phyloP scores from a whole-genome alignment of 768 basidiomycete genomes.

The Mrakia frigida region DNA sequence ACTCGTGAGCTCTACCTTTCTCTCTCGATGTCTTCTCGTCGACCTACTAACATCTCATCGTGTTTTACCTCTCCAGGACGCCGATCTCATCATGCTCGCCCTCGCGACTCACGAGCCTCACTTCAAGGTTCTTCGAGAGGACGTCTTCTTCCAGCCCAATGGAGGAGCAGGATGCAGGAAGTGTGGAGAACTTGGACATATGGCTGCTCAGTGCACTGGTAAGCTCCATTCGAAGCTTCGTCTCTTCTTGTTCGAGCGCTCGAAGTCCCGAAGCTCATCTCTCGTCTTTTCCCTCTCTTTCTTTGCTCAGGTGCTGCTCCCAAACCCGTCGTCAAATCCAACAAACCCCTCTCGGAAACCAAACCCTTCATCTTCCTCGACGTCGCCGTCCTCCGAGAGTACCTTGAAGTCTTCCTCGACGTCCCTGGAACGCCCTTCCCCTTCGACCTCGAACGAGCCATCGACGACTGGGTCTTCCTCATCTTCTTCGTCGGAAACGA shows the following conservation, averaged over 20 bases:
- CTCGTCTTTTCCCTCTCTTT: neutral
- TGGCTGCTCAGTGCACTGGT: constrained; percentile 89
- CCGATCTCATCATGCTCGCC: constrained; percentile 97
- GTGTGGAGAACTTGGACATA: constrained; percentile 92
- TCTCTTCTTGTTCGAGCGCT: neutral
- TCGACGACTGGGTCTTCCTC: constrained; percentile 99
- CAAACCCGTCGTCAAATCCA: constrained; percentile 13
- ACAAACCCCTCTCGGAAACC: constrained; percentile 55
- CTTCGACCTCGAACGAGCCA: constrained; percentile 90
- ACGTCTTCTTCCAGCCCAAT: constrained; percentile 80
- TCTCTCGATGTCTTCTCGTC: neutral
- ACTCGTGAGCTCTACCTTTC: constrained; percentile 51
- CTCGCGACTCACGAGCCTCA: constrained; percentile 98
- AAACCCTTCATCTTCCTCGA: constrained; percentile 99
- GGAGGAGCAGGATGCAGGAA: constrained; percentile 64
- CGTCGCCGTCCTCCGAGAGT: constrained; percentile 90
- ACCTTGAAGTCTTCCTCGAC: constrained; percentile 92
- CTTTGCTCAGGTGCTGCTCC: constrained; percentile 1
- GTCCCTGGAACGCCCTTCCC: constrained; percentile 70
- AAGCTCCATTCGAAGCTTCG: neutral
- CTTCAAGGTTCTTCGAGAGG: constrained; percentile 94
- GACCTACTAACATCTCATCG: neutral
- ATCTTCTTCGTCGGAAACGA: constrained; percentile 99
- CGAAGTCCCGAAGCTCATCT: neutral
- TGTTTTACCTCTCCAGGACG: constrained; percentile 59